phyloP scores from a whole-genome alignment of 192 early-diverging fungal species.

The Coemansia sp. region DNA sequence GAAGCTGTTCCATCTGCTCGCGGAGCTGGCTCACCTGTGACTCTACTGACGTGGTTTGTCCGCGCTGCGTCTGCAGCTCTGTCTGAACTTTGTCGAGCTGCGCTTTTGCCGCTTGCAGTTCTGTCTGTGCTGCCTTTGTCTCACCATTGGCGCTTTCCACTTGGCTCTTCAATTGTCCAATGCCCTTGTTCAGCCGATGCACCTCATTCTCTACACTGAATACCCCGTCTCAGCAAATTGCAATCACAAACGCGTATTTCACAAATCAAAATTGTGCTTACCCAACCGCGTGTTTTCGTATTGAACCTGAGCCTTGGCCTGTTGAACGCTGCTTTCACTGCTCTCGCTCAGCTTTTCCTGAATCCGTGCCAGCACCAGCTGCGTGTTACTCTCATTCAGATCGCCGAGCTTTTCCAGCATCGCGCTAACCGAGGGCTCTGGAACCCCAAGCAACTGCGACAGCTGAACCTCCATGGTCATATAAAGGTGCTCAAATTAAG shows the following conservation, averaged over 20 bases:
- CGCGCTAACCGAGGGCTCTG: slow-evolving; percentile 17
- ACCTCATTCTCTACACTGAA: slow-evolving; percentile 38
- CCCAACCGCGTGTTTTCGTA: slow-evolving; percentile 51
- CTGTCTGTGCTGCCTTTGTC: slow-evolving; percentile 4
- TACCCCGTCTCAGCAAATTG: too few relatives aligned
- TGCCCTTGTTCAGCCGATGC: slow-evolving; percentile 30
- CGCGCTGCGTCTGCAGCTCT: slow-evolving; percentile 8
- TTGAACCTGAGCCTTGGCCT: slow-evolving; percentile 39
- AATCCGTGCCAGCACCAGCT: slow-evolving; percentile 17
- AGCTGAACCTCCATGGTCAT: slow-evolving; percentile 26
- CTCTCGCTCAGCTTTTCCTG: slow-evolving; percentile 20
- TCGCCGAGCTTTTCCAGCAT: slow-evolving; percentile 28
- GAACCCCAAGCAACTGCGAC: slow-evolving; percentile 31
- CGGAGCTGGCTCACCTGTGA: slow-evolving; percentile 13
- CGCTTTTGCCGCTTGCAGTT: slow-evolving; percentile 16
- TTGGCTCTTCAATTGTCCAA: slow-evolving; percentile 34
- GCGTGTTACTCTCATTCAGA: slow-evolving; percentile 4
- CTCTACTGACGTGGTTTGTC: slow-evolving; percentile 1
- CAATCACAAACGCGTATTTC: slow-evolving; percentile 25
- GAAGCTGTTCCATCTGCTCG: slow-evolving; percentile 17
- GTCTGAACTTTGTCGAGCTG: slow-evolving; percentile 7
- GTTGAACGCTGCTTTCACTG: slow-evolving; percentile 5
- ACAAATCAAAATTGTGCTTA: slow-evolving; percentile 38
- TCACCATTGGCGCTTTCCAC: slow-evolving; percentile 26
- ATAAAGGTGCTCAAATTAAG: not conserved